Base-by-base conservation (phyloP, 257 asterid genomes). In the Thymus mandschuricus region DNA sequence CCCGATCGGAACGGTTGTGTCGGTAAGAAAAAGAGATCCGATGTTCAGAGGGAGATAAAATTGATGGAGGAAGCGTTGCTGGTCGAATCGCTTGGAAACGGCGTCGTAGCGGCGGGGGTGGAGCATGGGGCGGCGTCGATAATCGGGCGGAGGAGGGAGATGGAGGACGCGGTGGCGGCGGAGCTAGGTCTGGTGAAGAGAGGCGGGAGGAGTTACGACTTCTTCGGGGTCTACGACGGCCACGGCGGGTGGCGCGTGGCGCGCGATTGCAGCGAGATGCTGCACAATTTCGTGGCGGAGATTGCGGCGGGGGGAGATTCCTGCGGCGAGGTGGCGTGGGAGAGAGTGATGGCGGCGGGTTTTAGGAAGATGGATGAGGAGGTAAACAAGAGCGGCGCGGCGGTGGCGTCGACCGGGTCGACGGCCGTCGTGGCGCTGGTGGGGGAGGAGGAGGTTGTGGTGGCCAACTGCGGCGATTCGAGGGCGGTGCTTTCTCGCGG, bases 181-280 rank as follows among this genome's bases (percentile, higher is more conserved):
- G 83, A 86, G 46, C 46, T 77, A 8, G 85, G 80, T 21, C 74
- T 83, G 13, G n/a, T 86, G 79, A 66, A 29, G 5, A 75, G 28
- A 55, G 90, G 84, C 10, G 64, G 71, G 3, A 78, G 29, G 27
- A 59, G 34, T 1, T 88, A 82, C 50, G 84, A 81, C 34, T 88
- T 88, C 56, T 88, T 78, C 48, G 97, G 92, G 1, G 96, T 87
- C 56, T 91, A 85, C 60, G 96, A 91, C 52, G 96, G 95, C 1
- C 97, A 91, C 30, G 97, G 97, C 0, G 96, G 97, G 64, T 71
- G 86, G 50, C 80, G 74, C 28, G 96, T 89, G 78, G 96, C 95
- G 52, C 72, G 71, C 5, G 86, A 82, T 9, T 91, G 97, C 35
- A 58, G 87, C 1, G 86, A 87, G 69, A 71, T 66, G 74, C 10